These are phyloP conservation scores for Paralagenidium karlingii DNA, from an alignment of 352 stramenopile species.

Conservation along the genomic window DNA sequence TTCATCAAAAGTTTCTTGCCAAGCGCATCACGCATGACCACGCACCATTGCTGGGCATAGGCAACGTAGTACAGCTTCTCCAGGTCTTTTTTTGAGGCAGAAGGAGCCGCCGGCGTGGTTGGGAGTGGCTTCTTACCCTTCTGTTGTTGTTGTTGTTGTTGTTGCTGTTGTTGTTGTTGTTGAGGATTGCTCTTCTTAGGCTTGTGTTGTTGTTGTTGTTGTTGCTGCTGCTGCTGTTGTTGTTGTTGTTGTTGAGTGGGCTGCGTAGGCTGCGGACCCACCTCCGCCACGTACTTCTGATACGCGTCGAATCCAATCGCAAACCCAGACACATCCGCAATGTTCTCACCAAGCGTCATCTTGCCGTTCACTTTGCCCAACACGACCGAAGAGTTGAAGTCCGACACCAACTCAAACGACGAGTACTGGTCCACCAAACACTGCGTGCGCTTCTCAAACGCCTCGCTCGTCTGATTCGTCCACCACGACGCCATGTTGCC, in stretches of 20 bases:
- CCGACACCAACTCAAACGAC: constrained; percentile 25
- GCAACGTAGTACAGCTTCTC: constrained; percentile 64
- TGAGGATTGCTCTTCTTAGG: no score
- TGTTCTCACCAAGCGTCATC: constrained; percentile 72
- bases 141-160: no score
- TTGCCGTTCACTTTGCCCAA: constrained; percentile 67
- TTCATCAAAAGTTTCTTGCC: constrained; percentile 18
- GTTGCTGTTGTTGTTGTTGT: no score
- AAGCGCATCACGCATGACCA: constrained; percentile 30
- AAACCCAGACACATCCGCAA: constrained; percentile 71
- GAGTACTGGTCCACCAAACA: constrained; percentile 62
- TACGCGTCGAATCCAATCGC: constrained; percentile 55
- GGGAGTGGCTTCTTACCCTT: no score
- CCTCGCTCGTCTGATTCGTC: constrained; percentile 63
- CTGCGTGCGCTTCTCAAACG: constrained; percentile 48
- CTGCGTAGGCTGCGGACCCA: no score
- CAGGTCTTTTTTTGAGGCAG: no score
- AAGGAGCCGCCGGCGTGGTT: no score
- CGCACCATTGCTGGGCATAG: constrained; percentile 61
- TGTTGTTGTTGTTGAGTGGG: not conserved
- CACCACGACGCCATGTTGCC: constrained; percentile 92
- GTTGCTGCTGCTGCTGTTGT: no score
- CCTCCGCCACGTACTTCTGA: no score
- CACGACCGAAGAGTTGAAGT: constrained; percentile 18
- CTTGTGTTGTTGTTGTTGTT: no score